Base-by-base conservation (phyloP, 2,329 filamentous ascomycete genomes). In the Fusarium mexicanum region DNA sequence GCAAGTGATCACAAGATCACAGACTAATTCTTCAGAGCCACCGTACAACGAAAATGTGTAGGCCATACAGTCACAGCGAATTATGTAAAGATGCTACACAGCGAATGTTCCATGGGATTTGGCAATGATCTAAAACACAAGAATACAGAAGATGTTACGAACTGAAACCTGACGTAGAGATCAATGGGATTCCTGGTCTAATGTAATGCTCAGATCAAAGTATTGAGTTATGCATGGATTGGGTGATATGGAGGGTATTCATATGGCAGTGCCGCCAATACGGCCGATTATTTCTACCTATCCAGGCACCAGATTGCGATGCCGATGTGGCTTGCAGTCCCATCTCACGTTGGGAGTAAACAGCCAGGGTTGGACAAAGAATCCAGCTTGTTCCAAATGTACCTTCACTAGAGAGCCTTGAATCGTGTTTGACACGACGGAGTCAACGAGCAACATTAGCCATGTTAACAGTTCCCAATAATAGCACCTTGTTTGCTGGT, bases 331-430 rank as follows among this genome's bases (percentile, higher is more conserved):
- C 62, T 68, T 62, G 31, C 29, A 61, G 53, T 47, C 29, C 31
- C 51, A 44, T 46, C 24, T 50, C 44, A 46, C 54, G 60, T 69
- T 33, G 48, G 50, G 44, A 44, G 53, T 46, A 44, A 48, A 65
- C 44, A 55, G 66, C 60, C 47, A 41, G 37, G 61, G 66, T 64
- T 54, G 50, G 47, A 26, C 35, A 54, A 35, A 37, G 33, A 26
- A 37, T 26, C 35, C 57, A 53, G 61, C 50, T 65, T 54, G 54
- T 37, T 71, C 71, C 69, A 35, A 67, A 73, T 48, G 51, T 16
- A 57, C 48, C 61, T 69, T 46, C 61, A 62, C 35, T 22, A 53
- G 47, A 48, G 37, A 38, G 44, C 31, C 24, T 72, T 17, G 35
- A 59, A 64, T 53, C 57, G 73, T 63, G 61, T 47, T 37, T 50